These are phyloP conservation scores for Aquanectria penicillioides DNA, from an alignment of 2,329 filamentous ascomycete species.

Conservation along the genomic window DNA sequence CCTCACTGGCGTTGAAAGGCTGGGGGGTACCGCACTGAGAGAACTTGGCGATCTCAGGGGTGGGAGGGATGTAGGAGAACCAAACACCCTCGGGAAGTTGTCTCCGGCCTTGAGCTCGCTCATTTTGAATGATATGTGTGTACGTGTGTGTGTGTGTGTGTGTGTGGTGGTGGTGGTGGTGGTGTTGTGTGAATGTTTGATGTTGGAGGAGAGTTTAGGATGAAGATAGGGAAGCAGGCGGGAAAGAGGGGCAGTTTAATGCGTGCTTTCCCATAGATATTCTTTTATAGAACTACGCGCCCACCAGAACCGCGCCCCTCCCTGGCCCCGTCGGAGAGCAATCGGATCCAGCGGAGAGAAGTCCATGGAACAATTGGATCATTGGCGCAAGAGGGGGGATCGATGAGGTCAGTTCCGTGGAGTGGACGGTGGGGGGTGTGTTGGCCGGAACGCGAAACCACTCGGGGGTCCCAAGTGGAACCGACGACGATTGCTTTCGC, in stretches of 20 bases:
- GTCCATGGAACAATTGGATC: slow-evolving; percentile 28
- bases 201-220: slow-evolving; percentile 2
- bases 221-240: slow-evolving; percentile 15
- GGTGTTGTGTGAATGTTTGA: not conserved
- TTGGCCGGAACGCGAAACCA: slow-evolving; percentile 31
- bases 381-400: slow-evolving; percentile 33
- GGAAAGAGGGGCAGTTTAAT: slow-evolving; percentile 17
- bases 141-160: not conserved
- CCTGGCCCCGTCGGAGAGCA: slow-evolving; percentile 29
- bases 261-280: not conserved
- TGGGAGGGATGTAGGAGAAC: slow-evolving; percentile 87
- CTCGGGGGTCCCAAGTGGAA: slow-evolving; percentile 35
- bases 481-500: slow-evolving; percentile 25
- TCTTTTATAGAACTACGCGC: slow-evolving; percentile 8
- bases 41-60: slow-evolving; percentile 73
- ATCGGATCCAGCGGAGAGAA: slow-evolving; percentile 36
- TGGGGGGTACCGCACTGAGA: slow-evolving; percentile 82
- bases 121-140: slow-evolving; percentile 48
- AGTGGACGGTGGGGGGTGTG: slow-evolving; percentile 30
- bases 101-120: slow-evolving; percentile 82
- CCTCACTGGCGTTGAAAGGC: slow-evolving; percentile 82
- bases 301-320: slow-evolving; percentile 16
- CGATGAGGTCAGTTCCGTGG: slow-evolving; percentile 37
- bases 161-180: slow-evolving; percentile 10
- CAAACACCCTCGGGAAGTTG: slow-evolving; percentile 79